These are phyloP conservation scores for Schoenoplectus tabernaemontani DNA, from an alignment of 202 grass and related monocot species.

Conservation along the genomic window DNA sequence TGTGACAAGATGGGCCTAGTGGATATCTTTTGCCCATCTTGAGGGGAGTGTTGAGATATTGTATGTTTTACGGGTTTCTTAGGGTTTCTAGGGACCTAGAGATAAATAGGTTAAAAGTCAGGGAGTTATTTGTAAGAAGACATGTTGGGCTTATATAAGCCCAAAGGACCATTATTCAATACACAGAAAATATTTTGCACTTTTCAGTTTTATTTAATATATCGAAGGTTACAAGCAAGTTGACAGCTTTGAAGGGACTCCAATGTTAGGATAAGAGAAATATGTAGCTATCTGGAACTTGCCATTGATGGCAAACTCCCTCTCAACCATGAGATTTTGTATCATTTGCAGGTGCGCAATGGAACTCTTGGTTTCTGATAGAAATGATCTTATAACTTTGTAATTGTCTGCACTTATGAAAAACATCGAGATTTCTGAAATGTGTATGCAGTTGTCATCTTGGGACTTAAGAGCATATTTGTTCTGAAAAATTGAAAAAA, in stretches of 20 bases:
- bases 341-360: conserved; percentile 75
- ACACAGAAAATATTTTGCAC: too few species aligned
- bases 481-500: background rate
- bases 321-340: conserved; percentile 92
- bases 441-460: background rate
- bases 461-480: background rate
- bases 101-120: too few species aligned
- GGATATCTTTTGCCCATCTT: too few species aligned
- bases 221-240: conserved; percentile 76
- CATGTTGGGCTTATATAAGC: too few species aligned
- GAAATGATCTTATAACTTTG: background rate
- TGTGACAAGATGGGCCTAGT: too few species aligned
- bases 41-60: too few species aligned
- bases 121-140: too few species aligned
- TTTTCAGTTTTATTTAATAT: too few species aligned
- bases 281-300: conserved; percentile 77
- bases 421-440: background rate
- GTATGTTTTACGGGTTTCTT: too few species aligned
- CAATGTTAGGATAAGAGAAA: conserved; percentile 76
- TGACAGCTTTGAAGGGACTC: conserved; percentile 83
- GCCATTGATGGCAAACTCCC: conserved; percentile 89
- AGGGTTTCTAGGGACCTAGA: too few species aligned
- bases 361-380: background rate
- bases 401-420: background rate
- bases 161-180: too few species aligned